Evolutionary conservation across 2,329 filamentous ascomycete species (phyloP).

Genomic region (Magnaporthiopsis incrustans): DNA sequence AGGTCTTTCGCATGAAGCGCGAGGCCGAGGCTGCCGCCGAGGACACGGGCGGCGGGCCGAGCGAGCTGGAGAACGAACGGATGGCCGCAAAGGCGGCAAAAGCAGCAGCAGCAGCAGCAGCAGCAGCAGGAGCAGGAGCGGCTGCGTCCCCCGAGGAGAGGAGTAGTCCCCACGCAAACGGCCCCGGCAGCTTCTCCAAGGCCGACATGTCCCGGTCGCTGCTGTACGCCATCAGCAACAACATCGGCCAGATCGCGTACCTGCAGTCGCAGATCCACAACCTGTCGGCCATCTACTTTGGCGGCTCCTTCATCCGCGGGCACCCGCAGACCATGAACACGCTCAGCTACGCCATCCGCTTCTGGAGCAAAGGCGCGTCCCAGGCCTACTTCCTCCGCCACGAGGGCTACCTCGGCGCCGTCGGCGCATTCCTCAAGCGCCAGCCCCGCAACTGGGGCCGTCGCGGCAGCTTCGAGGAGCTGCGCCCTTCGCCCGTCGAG

Average conservation of each 20-base stretch:
- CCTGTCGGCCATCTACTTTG: slow-evolving; percentile 91
- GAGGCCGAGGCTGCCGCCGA: slow-evolving; percentile 73
- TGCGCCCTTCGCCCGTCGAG: slow-evolving; percentile 11
- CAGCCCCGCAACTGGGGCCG: slow-evolving; percentile 89
- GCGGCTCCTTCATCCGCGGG: slow-evolving; percentile 91
- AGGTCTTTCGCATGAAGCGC: slow-evolving; percentile 88
- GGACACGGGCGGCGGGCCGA: slow-evolving; percentile 44
- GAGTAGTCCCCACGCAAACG: not conserved
- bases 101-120: not conserved
- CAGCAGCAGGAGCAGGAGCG: not conserved
- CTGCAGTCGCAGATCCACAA: slow-evolving; percentile 94
- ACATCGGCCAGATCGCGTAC: slow-evolving; percentile 96
- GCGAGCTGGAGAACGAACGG: not conserved
- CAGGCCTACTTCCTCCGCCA: slow-evolving; percentile 94
- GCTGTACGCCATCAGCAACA: slow-evolving; percentile 93
- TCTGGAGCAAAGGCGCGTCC: slow-evolving; percentile 87
- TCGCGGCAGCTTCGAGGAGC: slow-evolving; percentile 63
- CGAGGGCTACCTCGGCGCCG: slow-evolving; percentile 89
- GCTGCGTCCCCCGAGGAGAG: slow-evolving; percentile 1
- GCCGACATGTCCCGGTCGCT: slow-evolving; percentile 87
- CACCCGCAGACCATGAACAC: slow-evolving; percentile 98
- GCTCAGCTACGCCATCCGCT: slow-evolving; percentile 90
- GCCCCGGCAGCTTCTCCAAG: slow-evolving; percentile 52
- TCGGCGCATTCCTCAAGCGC: slow-evolving; percentile 87
- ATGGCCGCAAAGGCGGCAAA: not conserved